Percentiles rank a stretch among this genome's conserved stretches.
Conservation (phyloP, 805 yeast genomes). For the Komagataella populi region DNA sequence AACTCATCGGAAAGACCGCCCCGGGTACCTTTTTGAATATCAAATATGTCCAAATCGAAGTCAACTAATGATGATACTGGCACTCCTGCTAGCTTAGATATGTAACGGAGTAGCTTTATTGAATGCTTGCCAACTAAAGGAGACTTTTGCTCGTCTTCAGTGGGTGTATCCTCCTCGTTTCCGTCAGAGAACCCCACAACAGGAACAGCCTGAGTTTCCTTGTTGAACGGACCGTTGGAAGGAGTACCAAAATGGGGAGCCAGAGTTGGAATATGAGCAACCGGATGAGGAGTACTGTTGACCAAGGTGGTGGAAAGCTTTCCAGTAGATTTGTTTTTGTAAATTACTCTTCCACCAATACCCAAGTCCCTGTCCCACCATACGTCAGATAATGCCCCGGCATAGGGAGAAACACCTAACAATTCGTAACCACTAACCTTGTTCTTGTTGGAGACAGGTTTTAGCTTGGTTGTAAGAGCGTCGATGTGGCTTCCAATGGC, state of each 20-base stretch:
- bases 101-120: slow-evolving; percentile 49
- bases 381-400: slow-evolving; percentile 48
- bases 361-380: slow-evolving; percentile 88
- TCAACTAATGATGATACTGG: slow-evolving; percentile 50
- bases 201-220: slow-evolving; percentile 69
- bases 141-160: slow-evolving; percentile 46
- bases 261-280: slow-evolving; percentile 72
- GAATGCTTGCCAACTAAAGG: slow-evolving; percentile 62
- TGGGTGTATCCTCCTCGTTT: slow-evolving; percentile 29
- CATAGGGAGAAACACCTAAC: slow-evolving; percentile 75
- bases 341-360: slow-evolving; percentile 61
- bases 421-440: slow-evolving; percentile 63
- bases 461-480: slow-evolving; percentile 51
- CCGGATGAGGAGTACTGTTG: slow-evolving; percentile 50
- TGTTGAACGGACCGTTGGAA: slow-evolving; percentile 58
- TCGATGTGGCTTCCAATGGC: slow-evolving; percentile 68
- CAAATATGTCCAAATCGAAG: slow-evolving; percentile 68
- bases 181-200: slow-evolving; percentile 44
- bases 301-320: slow-evolving; percentile 30
- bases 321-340: slow-evolving; percentile 8
- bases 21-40: slow-evolving; percentile 63
- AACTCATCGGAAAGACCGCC: slow-evolving; percentile 75
- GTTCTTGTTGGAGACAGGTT: slow-evolving; percentile 53
- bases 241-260: slow-evolving; percentile 81
- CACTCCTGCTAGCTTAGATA: slow-evolving; percentile 48